Base-by-base conservation (phyloP, 2,329 filamentous ascomycete species). In the Aspergillus japonicus region DNA sequence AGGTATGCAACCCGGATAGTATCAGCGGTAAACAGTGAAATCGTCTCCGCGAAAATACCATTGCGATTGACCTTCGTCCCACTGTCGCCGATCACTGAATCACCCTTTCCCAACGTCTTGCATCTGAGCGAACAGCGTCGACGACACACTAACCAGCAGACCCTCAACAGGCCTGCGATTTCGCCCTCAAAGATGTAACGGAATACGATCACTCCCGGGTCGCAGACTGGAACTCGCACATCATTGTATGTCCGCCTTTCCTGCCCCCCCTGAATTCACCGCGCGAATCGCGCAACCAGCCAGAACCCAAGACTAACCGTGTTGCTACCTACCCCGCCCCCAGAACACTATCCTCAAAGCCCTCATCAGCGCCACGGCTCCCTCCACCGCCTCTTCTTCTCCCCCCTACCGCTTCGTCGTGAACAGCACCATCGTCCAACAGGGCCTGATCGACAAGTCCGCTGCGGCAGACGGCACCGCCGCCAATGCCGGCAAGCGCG, bases 371-470 rank as follows among this genome's bases (percentile, higher is more conserved):
- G 77, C 78, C 50, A 78, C 78, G 42, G 71, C 75, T 26, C 73
- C 76, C 24, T 66, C 72, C 52, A 70, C 73, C 23, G 62, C 71
- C 47, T 66, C 71, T 47, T 67, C 72, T 5, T 67, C 78, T 14
- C 73, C 85, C 26, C 89, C 90, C 5, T 96, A 88, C 86, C 98
- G 98, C 79, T 98, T 94, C 80, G 91, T 92, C 68, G 92, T 96
- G 80, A 98, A 96, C 84, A 96, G 91, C 82, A 98, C 94, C 66
- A 97, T 98, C 73, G 96, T 98, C 68, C 94, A 99, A 82, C 94
- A 98, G 81, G 77, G 76, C 21, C 83, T 94, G 35, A 86, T 78
- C 54, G 71, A 76, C 64, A 72, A 73, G 64, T 72, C 77, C 31
- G 80, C 84, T 65, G 83, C 83, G 56, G 83, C 82, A 54, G 84